A percentile compares a stretch with the other conserved stretches of the same genome.
Evolutionary conservation across 1,284 basidiomycete genomes (phyloP).

Genomic region (Microbotryomycetes sp.): DNA sequence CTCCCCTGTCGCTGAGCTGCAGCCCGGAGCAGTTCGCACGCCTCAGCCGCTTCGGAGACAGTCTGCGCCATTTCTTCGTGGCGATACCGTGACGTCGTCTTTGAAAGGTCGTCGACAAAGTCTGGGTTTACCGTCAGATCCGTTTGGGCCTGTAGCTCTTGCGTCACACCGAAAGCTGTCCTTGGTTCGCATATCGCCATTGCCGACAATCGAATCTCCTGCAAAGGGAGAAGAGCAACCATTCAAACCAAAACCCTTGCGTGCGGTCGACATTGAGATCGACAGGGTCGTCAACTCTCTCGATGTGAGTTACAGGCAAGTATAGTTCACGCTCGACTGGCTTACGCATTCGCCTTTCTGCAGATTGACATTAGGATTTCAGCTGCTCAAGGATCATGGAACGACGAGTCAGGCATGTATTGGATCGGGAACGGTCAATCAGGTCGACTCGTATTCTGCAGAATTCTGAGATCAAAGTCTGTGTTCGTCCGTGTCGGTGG

Average conservation of each 20-base stretch:
- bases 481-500: constrained; percentile 57
- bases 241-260: constrained; percentile 77
- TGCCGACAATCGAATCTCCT: background rate
- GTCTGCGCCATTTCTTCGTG: too few species aligned
- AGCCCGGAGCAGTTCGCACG: background rate
- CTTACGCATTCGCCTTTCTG: background rate
- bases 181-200: too few species aligned
- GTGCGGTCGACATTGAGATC: constrained; percentile 83
- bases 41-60: background rate
- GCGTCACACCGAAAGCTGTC: background rate
- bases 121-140: background rate
- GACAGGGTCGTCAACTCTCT: constrained; percentile 82
- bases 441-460: constrained; percentile 78
- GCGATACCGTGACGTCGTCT: background rate
- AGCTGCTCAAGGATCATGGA: constrained; percentile 71
- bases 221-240: constrained; percentile 44
- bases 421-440: constrained; percentile 77
- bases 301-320: constrained; percentile 50
- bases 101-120: background rate
- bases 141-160: background rate
- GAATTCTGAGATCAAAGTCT: constrained; percentile 72
- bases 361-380: constrained; percentile 65
- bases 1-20: too few species aligned
- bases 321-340: background rate
- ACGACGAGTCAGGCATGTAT: constrained; percentile 85